Percentiles rank a stretch among this genome's conserved stretches.
Conservation (phyloP, 257 asterid genomes). For the Verbena officinalis region DNA sequence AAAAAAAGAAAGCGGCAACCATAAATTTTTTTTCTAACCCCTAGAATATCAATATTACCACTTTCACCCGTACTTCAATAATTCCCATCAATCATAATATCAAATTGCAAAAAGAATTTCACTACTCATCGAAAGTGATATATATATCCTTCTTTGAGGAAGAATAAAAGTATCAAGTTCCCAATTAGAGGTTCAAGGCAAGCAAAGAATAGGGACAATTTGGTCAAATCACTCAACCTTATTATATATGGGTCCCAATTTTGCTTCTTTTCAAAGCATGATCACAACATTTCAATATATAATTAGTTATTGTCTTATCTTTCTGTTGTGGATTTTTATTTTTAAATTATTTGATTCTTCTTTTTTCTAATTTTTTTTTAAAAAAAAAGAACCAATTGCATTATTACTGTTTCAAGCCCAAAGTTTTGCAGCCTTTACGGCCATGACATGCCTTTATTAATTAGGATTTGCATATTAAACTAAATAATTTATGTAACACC, state of each 20-base stretch:
- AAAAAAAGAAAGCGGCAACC: too few species aligned
- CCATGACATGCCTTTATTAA: constrained; percentile 4
- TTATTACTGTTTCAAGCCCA: not conserved
- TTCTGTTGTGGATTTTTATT: not conserved
- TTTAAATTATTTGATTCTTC: not conserved
- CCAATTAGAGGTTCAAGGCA: constrained; percentile 38
- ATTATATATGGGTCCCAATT: constrained; percentile 30
- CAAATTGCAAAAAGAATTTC: constrained; percentile 27
- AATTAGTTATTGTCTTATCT: constrained; percentile 8
- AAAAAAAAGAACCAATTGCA: not conserved
- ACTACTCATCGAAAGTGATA: constrained; percentile 7
- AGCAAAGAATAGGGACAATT: constrained; percentile 45
- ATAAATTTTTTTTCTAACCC: too few species aligned
- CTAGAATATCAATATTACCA: too few species aligned
- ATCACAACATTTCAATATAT: not conserved
- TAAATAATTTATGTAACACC: not conserved
- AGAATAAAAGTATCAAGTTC: constrained; percentile 33
- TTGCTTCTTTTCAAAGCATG: constrained; percentile 45
- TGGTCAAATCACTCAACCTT: constrained; percentile 28
- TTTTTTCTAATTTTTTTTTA: not conserved
- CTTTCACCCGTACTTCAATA: not conserved
- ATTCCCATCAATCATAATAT: not conserved
- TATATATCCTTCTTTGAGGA: constrained; percentile 18
- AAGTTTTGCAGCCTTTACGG: constrained; percentile 23
- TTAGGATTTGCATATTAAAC: constrained; percentile 9